Evolutionary conservation across 306 rosid species (phyloP), one percentile per base, ranked within the genome.

Genomic region (Echinosophora koreensis): DNA sequence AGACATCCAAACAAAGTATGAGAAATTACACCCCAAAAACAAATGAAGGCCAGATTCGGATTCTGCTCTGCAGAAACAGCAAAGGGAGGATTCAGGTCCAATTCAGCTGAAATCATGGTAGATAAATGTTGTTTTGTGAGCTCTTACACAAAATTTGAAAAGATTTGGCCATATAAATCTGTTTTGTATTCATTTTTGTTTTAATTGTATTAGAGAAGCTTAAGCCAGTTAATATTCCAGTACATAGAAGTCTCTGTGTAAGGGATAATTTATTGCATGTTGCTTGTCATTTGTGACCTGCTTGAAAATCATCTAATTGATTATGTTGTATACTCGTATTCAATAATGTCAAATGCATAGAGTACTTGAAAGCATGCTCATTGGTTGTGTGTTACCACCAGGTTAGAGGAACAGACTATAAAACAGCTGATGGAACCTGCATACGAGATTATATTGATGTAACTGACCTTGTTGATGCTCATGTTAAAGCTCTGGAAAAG

Each of bases 391-490:
- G 73, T 37, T 14, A 16, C 81, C 52, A 69, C 79, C 89, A 94
- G 98, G 98, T 94, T 46, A 85, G 81, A 86, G 98, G 98, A 69
- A 90, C 89, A 12, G 96, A 94, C 80, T 94, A 94, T 79, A 87
- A 83, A 62, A 94, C 98, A 38, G 8, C 73, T 38, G 98, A 94
- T 80, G 98, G 98, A 54, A 94, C 98, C 22, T 94, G 98, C 64
- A 28, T 94, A 62, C 86, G 98, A 6, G 97, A 94, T 76, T 94
- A 94, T 63, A 91, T 94, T 1, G 96, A 94, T 70, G 97, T 94
- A 65, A 90, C 94, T 9, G 98, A 94, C 85, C 91, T 94, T 14
- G 98, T 94, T 38, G 98, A 94, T 74, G 98, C 98, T 75, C 98
- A 94, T 11, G 98, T 94, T 32, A 91, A 94, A 84, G 98, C 98